Evolutionary conservation across 2,329 filamentous ascomycete genomes (phyloP).

Genomic region (Neocucurbitaria cava): DNA sequence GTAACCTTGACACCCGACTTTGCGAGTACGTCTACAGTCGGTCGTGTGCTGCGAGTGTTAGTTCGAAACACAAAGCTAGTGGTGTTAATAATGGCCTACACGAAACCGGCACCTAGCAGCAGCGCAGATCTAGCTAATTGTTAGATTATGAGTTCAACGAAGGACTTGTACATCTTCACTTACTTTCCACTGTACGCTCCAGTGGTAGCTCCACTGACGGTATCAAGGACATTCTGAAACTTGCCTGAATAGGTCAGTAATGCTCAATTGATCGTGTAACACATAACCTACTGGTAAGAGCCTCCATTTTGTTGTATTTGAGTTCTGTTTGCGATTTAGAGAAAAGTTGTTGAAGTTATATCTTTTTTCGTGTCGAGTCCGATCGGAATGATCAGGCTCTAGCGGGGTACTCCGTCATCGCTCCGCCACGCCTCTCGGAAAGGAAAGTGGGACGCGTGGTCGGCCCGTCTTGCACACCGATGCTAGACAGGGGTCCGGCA

Average conservation of each 20-base stretch:
- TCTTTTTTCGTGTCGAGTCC: slow-evolving; percentile 33
- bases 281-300: slow-evolving; percentile 39
- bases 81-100: slow-evolving; percentile 28
- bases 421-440: slow-evolving; percentile 30
- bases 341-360: slow-evolving; percentile 32
- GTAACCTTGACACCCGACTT: slow-evolving; percentile 65
- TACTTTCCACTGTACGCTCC: slow-evolving; percentile 43
- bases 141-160: slow-evolving; percentile 18
- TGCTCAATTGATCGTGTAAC: slow-evolving; percentile 5
- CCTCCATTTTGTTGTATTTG: slow-evolving; percentile 44
- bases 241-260: slow-evolving; percentile 36
- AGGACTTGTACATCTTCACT: slow-evolving; percentile 16
- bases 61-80: background rate
- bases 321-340: slow-evolving; percentile 7
- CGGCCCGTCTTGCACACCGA: slow-evolving; percentile 1
- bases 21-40: slow-evolving; percentile 65
- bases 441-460: slow-evolving; percentile 21
- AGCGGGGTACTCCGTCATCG: slow-evolving; percentile 45
- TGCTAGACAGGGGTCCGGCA: slow-evolving; percentile 1
- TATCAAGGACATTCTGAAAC: slow-evolving; percentile 41
- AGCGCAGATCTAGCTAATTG: slow-evolving; percentile 40
- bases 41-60: slow-evolving; percentile 52
- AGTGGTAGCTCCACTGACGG: slow-evolving; percentile 24
- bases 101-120: slow-evolving; percentile 50
- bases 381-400: slow-evolving; percentile 38